Evolutionary conservation across 2,329 filamentous ascomycete genomes (phyloP), one percentile per base, ranked within the genome.

Genomic region (Neopestalotiopsis clavispora): DNA sequence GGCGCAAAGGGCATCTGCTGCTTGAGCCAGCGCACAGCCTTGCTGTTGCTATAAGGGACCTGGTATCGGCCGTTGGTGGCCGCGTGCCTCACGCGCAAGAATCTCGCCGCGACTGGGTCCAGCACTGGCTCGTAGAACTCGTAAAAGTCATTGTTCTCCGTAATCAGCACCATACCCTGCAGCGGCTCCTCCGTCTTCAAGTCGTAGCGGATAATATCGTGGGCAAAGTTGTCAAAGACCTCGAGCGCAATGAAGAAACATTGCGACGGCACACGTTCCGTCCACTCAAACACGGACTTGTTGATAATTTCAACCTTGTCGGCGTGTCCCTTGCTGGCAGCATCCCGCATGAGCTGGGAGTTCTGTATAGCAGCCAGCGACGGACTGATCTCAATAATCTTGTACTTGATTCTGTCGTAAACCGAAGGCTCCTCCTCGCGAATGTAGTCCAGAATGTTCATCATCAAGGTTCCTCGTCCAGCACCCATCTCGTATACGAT

Each of bases 401-500:
- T 94, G 86, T 92, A 99, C 77, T 94, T 92, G 4, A 96, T 99
- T 69, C 96, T 91, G 75, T 93, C 92, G 81, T 99, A 99, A 40
- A 99, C 95, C 72, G 95, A 92, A 0, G 95, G 94, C 75, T 98
- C 93, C 59, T 91, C 87, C 72, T 93, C 91, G 71, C 95, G 93
- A 79, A 99, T 97, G 80, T 97, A 97, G 84, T 99, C 95, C 71
- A 99, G 87, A 69, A 99, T 95, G 80, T 99, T 99, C 78, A 96
- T 87, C 96, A 99, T 99, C 78, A 99, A 88, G 0, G 97, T 99
- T 71, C 96, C 96, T 76, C 97, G 95, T 75, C 96, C 96, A 52
- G 96, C 96, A 66, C 96, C 96, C 92, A 99, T 97, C 80, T 99
- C 96, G 87, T 98, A 99, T 80, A 99, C 97, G 75, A 97, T 93